Conservation (phyloP, 352 stramenopile genomes). For the Peronospora destructor region DNA sequence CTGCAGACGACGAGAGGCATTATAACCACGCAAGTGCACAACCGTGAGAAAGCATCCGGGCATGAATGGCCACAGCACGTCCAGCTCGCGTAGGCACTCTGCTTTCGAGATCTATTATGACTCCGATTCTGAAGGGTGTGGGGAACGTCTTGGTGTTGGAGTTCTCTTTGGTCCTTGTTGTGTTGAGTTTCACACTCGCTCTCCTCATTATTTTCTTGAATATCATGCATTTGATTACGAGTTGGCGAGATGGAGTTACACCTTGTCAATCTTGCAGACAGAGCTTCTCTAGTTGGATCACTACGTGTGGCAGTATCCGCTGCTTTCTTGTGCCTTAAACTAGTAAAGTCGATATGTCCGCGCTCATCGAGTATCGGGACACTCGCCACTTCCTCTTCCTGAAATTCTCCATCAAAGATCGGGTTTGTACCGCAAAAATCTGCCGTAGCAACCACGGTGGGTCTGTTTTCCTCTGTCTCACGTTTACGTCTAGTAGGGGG, state of each 20-base stretch:
- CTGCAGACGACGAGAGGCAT: slow-evolving; percentile 27
- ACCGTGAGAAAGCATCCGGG: slow-evolving; percentile 31
- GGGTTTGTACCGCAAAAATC: slow-evolving; percentile 19
- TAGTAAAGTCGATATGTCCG: slow-evolving; percentile 27
- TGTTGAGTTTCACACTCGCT: slow-evolving; percentile 3
- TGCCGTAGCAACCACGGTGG: slow-evolving; percentile 6
- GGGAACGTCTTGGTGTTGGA: slow-evolving; percentile 13
- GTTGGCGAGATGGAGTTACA: slow-evolving; percentile 13
- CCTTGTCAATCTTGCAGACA: slow-evolving; percentile 3
- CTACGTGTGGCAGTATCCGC: slow-evolving; percentile 16
- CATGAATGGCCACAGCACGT: slow-evolving; percentile 32
- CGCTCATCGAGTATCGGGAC: slow-evolving; percentile 3
- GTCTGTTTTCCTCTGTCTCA: slow-evolving; percentile 1
- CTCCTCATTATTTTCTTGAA: slow-evolving; percentile 17
- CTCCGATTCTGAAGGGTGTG: slow-evolving; percentile 7
- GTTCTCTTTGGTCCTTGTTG: slow-evolving; percentile 13
- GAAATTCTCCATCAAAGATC: slow-evolving; percentile 11
- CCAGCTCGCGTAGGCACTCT: slow-evolving; percentile 45
- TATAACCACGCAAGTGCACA: slow-evolving; percentile 26
- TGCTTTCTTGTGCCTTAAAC: slow-evolving; percentile 19
- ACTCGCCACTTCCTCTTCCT: neutral
- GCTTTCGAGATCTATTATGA: slow-evolving; percentile 30
- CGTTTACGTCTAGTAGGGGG: slow-evolving; percentile 8
- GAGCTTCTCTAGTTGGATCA: slow-evolving; percentile 18
- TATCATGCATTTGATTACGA: slow-evolving; percentile 14